Base-by-base conservation (phyloP, 176 grass and related monocot genomes). In the Pontederia paniculata region DNA sequence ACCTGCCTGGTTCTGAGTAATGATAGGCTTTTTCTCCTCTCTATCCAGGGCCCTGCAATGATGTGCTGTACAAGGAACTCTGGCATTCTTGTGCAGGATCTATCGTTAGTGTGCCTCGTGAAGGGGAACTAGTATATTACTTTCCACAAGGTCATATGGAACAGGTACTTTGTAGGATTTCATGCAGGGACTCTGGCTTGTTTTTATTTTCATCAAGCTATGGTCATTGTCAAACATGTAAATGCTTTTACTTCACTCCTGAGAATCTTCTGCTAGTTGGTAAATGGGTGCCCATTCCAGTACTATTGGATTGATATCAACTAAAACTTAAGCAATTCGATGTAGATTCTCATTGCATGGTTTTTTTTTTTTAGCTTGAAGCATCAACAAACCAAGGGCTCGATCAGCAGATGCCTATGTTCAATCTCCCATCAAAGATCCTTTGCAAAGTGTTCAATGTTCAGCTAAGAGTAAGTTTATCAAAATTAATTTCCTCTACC, bases 91-190 rank as follows among this genome's bases (percentile, higher is more conserved):
- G 94, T 71, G 94, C 94, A 0, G 94, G 94, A 21, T 83, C 87
- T 1, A 69, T 98, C 11, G 78, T 98, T 77, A 77, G 72, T 4
- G 72, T 98, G 12, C 94, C 94, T 42, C 80, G 70, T 50, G 60
- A 64, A 44, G 80, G 67, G 12, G 94, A 98, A 48, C 86, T 69
- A 2, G 87, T 84, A 12, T 98, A 98, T 76, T 98, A 98, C 77
- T 91, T 93, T 42, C 87, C 94, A 25, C 94, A 98, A 75, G 94
- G 94, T 23, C 94, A 98, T 77, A 88, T 98, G 87, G 94, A 98
- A 69, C 94, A 98, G 94, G 94, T 93, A 74, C 60, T 63, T 25
- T 0, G 19, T 9, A 4, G 41, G 19, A 23, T 48, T 48, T 46
- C 15, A 62, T 37, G 28, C 25, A 5, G 25, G 25, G 25, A 37